Evolutionary conservation across 2,329 filamentous ascomycete genomes (phyloP), one percentile per base, ranked within the genome.

Genomic region (Chrysoporthe cubensis): DNA sequence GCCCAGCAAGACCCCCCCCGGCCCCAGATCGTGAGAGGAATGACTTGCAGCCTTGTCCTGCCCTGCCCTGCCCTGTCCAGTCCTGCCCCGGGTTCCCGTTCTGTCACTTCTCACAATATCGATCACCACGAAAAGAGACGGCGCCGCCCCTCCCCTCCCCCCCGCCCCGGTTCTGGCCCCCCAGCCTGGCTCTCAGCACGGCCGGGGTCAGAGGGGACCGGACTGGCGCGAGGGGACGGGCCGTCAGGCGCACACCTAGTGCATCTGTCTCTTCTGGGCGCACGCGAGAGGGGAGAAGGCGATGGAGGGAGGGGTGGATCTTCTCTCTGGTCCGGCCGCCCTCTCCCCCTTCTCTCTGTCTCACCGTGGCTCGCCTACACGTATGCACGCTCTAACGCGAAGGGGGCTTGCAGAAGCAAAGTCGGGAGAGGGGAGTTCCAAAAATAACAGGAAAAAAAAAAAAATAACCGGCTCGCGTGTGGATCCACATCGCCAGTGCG

Each of bases 61-160:
- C 34, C 54, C 34, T 14, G 4, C 18, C 18, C 32, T 40, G 5
- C 50, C 26, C 34, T 57, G 26, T n/a, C 26, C 26, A 26, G 26
- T 26, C 26, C 26, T 26, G 26, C 26, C 26, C 26, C 26, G 26
- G 26, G 26, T 26, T 21, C 14, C 46, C 14, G 46, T 40, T 56
- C 34, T 37, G 34, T 58, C 56, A 58, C 3, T 40, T 58, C 16
- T 58, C 56, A 58, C 56, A 58, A 58, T 42, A 34, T 40, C 40
- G 56, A 58, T 40, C 56, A 21, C 40, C 37, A 7, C 56, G 37
- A 9, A 9, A 26, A 26, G 26, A 26, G 26, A 26, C 26, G 26
- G 26, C 26, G 26, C 26, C 26, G 26, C 26, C 26, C 26, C 26
- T 26, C 26, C 26, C 26, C 26, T 26, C 26, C 26, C 26, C 26